A percentile compares a stretch with the other conserved stretches of the same genome.
Conservation (phyloP, 148 eudicot genomes). For the Rhododendron molle region DNA sequence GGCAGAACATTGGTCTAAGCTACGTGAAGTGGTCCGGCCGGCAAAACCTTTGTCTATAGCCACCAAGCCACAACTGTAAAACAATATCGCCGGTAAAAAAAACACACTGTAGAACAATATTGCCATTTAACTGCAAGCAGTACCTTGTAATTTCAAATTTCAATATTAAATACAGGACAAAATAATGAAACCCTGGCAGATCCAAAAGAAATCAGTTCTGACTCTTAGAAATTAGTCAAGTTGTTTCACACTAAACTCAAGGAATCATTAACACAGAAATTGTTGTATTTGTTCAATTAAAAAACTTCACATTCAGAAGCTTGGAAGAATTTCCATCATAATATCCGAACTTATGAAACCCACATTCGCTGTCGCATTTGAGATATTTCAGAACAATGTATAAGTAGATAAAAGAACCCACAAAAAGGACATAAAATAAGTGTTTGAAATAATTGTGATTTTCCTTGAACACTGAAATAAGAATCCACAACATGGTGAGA, state of each 20-base stretch:
- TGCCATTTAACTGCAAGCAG: background rate
- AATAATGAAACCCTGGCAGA: background rate
- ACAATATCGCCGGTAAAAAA: background rate
- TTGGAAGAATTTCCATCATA: background rate
- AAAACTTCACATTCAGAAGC: background rate
- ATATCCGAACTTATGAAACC: background rate
- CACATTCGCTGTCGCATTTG: background rate
- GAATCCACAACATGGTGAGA: background rate
- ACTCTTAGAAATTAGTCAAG: background rate
- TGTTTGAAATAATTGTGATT: too few species aligned
- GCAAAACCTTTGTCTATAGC: background rate
- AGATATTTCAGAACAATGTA: background rate
- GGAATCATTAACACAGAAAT: background rate
- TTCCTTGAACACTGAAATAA: background rate
- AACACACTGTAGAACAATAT: background rate
- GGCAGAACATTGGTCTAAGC: background rate
- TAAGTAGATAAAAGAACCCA: background rate
- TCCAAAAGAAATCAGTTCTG: background rate
- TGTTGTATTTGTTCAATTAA: background rate
- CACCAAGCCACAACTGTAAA: background rate
- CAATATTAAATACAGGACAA: background rate
- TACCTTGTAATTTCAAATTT: background rate
- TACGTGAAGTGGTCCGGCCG: background rate
- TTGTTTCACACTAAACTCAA: background rate
- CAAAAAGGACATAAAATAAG: background rate